These are phyloP conservation scores for Keqinozyma sinolaborantium DNA, from an alignment of 1,139 yeast species.

Conservation along the genomic window DNA sequence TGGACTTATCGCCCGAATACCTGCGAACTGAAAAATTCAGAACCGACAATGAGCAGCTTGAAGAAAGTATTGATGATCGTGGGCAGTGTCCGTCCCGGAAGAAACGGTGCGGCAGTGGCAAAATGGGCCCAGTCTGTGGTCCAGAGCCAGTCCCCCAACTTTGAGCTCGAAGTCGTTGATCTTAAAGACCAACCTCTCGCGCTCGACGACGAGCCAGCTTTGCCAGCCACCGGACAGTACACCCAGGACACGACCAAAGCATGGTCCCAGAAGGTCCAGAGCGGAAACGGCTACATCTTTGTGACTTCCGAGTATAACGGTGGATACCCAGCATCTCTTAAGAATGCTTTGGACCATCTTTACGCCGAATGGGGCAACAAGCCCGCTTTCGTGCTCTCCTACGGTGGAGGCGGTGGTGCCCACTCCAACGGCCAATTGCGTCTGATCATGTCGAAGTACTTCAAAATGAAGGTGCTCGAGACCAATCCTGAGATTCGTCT, in stretches of 20 bases:
- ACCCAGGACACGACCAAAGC: not conserved
- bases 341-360: not conserved
- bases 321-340: not conserved
- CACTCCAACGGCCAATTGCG: slow-evolving; percentile 5
- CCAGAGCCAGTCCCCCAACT: not conserved
- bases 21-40: no score
- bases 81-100: not conserved
- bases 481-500: not conserved
- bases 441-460: not conserved
- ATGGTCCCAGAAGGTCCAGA: not conserved
- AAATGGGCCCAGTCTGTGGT: not conserved
- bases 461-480: not conserved
- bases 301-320: not conserved
- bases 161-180: not conserved
- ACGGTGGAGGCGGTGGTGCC: not conserved
- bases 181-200: not conserved
- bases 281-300: not conserved
- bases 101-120: not conserved
- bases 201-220: not conserved
- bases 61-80: not conserved
- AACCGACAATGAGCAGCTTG: no score
- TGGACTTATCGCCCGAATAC: no score
- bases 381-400: not conserved
- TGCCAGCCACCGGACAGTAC: not conserved
- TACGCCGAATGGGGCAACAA: not conserved